These are phyloP conservation scores for Backusella circina DNA, from an alignment of 192 early-diverging fungal genomes.

Conservation along the genomic window DNA sequence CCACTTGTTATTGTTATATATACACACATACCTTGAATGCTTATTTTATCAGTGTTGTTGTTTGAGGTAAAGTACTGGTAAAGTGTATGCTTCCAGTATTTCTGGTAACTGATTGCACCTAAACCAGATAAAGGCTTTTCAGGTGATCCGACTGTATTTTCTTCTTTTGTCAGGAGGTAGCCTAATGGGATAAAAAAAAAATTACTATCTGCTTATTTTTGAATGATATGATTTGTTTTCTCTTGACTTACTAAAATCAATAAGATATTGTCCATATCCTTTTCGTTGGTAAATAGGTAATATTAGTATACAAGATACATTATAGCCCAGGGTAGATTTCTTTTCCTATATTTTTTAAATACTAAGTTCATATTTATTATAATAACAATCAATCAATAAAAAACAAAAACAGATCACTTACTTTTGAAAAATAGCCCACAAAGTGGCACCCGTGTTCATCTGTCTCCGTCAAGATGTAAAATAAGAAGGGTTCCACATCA, in stretches of 20 bases:
- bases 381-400: background rate
- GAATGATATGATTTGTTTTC: background rate
- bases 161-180: constrained; percentile 76
- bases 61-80: constrained; percentile 61
- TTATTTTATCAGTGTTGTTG: constrained; percentile 41
- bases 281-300: constrained; percentile 83
- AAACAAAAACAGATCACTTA: background rate
- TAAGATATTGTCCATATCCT: constrained; percentile 87
- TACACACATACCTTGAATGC: constrained; percentile 41
- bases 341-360: constrained; percentile 68
- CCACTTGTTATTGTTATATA: background rate
- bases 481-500: constrained; percentile 95
- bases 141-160: constrained; percentile 79
- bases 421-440: constrained; percentile 96
- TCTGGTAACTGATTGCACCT: constrained; percentile 81
- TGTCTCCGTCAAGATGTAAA: constrained; percentile 91
- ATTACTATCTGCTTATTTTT: background rate
- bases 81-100: constrained; percentile 81
- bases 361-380: background rate
- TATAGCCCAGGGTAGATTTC: constrained; percentile 77
- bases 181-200: constrained; percentile 40
- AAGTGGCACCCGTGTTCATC: constrained; percentile 77
- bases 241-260: constrained; percentile 83
- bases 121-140: constrained; percentile 90
- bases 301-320: constrained; percentile 89